Percentiles rank a stretch among this genome's conserved stretches.
Conservation (phyloP, 2,329 filamentous ascomycete species). For the Alternaria novae-zelandiae region DNA sequence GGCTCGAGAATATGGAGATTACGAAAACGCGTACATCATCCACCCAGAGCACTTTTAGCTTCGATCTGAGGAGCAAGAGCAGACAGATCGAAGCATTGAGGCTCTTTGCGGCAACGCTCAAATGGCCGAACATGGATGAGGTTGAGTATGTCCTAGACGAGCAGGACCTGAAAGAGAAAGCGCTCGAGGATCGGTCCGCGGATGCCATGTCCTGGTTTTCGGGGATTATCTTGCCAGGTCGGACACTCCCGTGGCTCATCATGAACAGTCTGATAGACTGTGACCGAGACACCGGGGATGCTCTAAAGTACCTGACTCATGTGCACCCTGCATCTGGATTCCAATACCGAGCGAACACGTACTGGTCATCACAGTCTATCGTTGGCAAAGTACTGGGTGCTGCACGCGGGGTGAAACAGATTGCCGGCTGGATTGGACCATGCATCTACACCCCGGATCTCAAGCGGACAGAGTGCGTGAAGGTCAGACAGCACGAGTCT, state of each 20-base stretch:
- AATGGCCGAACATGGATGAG: conserved; percentile 75
- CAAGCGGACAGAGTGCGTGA: conserved; percentile 71
- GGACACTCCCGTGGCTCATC: conserved; percentile 73
- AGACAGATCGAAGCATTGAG: conserved; percentile 72
- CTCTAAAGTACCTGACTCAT: conserved; percentile 71
- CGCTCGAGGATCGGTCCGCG: conserved; percentile 67
- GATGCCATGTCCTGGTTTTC: conserved; percentile 81
- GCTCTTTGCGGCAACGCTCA: conserved; percentile 73
- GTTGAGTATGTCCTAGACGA: conserved; percentile 69
- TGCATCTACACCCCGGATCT: conserved; percentile 72
- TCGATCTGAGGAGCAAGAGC: conserved; percentile 70
- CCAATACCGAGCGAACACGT: conserved; percentile 78
- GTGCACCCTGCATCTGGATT: conserved; percentile 74
- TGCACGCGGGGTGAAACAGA: conserved; percentile 71
- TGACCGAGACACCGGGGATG: conserved; percentile 70
- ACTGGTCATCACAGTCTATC: conserved; percentile 75
- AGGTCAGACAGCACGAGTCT: conserved; percentile 67
- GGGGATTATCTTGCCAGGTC: conserved; percentile 73
- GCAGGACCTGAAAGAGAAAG: conserved; percentile 56
- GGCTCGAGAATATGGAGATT: conserved; percentile 73
- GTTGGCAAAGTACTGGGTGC: conserved; percentile 74
- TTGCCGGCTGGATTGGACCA: conserved; percentile 77
- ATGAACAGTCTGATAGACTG: conserved; percentile 81
- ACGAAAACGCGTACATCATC: conserved; percentile 62
- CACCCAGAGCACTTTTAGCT: conserved; percentile 57